phyloP scores from a whole-genome alignment of 2,329 filamentous ascomycete genomes.

The Fusarium longipes region DNA sequence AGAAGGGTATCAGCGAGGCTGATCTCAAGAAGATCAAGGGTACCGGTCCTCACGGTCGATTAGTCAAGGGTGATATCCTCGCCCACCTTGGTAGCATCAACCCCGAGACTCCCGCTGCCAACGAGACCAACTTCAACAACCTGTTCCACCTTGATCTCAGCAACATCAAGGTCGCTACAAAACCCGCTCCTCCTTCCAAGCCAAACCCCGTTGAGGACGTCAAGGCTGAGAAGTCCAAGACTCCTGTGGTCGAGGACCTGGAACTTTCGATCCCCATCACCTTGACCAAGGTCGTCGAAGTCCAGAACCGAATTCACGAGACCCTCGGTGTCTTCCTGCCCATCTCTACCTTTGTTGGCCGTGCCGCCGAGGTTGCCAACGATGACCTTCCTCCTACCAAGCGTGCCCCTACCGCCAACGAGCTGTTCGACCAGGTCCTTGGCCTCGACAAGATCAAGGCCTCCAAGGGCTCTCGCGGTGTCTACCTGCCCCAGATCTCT shows the following conservation, averaged over 20 bases:
- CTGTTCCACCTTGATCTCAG: slow-evolving; percentile 89
- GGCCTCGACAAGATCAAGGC: slow-evolving; percentile 67
- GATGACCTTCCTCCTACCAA: slow-evolving; percentile 79
- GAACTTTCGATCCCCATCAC: slow-evolving; percentile 81
- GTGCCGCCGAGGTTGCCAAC: slow-evolving; percentile 88
- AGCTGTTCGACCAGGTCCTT: slow-evolving; percentile 90
- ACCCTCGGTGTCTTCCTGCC: slow-evolving; percentile 84
- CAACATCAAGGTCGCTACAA: slow-evolving; percentile 86
- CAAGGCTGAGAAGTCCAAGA: slow-evolving; percentile 54
- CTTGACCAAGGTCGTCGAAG: slow-evolving; percentile 79
- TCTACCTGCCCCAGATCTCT: slow-evolving; percentile 78
- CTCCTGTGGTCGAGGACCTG: slow-evolving; percentile 60
- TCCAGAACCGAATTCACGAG: slow-evolving; percentile 82
- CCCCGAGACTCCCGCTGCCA: slow-evolving; percentile 74
- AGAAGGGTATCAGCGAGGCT: slow-evolving; percentile 79
- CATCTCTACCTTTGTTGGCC: slow-evolving; percentile 85
- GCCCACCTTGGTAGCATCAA: slow-evolving; percentile 86
- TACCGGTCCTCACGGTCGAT: slow-evolving; percentile 85
- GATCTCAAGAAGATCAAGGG: slow-evolving; percentile 85
- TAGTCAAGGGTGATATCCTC: slow-evolving; percentile 95
- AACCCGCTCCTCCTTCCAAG: slow-evolving; percentile 55
- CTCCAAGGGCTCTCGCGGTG: slow-evolving; percentile 67
- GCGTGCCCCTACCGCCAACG: slow-evolving; percentile 73
- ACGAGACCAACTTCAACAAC: slow-evolving; percentile 78
- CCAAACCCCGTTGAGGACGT: slow-evolving; percentile 47